Evolutionary conservation across 129 eudicot species (phyloP).

Genomic region (Erigeron canadensis): DNA sequence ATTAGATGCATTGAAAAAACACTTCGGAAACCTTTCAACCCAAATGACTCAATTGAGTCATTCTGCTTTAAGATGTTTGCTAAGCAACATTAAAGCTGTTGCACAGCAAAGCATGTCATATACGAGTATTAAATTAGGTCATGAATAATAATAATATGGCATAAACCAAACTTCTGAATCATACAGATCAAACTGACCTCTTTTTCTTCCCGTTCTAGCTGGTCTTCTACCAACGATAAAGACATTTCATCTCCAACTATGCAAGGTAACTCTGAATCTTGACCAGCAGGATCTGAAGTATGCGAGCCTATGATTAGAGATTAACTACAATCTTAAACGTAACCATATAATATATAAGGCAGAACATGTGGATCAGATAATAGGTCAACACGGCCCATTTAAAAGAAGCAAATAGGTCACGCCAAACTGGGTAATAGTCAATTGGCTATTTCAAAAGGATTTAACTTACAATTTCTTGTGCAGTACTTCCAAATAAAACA

Average conservation of each 20-base stretch:
- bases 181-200: conserved; percentile 44
- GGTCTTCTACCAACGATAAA: conserved; percentile 1
- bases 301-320: conserved; percentile 18
- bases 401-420: not conserved
- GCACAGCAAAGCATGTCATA: conserved; percentile 26
- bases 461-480: too few relatives aligned
- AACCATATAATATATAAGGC: not conserved
- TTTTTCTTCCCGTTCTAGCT: conserved; percentile 20
- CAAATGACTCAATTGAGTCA: too few relatives aligned
- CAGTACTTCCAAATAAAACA: too few relatives aligned
- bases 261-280: conserved; percentile 20
- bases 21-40: too few relatives aligned
- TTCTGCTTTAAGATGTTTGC: too few relatives aligned
- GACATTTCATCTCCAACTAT: conserved; percentile 27
- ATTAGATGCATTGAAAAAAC: too few relatives aligned
- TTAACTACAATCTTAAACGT: not conserved
- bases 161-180: too few relatives aligned
- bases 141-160: not conserved
- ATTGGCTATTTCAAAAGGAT: too few relatives aligned
- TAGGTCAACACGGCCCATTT: too few relatives aligned
- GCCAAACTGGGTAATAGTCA: not conserved
- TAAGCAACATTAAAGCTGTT: conserved; percentile 32
- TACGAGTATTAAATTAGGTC: conserved; percentile 13
- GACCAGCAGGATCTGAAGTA: conserved; percentile 18
- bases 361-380: not conserved